phyloP scores from a whole-genome alignment of 2,329 filamentous ascomycete species.

The Apiospora saccharicola region DNA sequence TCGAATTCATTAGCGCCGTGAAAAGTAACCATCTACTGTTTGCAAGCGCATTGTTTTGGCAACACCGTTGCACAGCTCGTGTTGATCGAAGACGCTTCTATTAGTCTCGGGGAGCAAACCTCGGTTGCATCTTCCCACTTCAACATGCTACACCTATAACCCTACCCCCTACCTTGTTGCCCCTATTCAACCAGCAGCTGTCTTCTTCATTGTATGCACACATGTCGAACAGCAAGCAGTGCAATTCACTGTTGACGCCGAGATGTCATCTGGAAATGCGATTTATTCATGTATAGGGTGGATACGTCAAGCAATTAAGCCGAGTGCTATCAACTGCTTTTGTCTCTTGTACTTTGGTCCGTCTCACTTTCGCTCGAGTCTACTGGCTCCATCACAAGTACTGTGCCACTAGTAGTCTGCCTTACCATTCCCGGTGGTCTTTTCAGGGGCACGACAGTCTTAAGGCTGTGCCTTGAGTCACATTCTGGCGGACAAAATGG shows the following conservation, averaged over 20 bases:
- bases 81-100: background rate
- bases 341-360: background rate
- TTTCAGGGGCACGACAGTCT: background rate
- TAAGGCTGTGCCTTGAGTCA: constrained; percentile 29
- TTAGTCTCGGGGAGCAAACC: background rate
- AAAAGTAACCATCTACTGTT: background rate
- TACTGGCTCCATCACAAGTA: constrained; percentile 19
- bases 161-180: background rate
- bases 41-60: background rate
- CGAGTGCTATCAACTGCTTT: background rate
- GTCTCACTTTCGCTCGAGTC: constrained; percentile 20
- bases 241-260: too few species aligned
- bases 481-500: constrained; percentile 38
- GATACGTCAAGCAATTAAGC: background rate
- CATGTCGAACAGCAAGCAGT: background rate
- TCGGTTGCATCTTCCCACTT: background rate
- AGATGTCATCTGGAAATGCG: background rate
- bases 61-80: background rate
- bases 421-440: background rate
- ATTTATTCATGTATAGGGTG: constrained; percentile 6
- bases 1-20: background rate
- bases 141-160: background rate
- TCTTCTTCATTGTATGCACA: background rate
- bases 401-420: constrained; percentile 14
- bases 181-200: background rate